phyloP scores from a whole-genome alignment of 768 basidiomycete genomes.

The Pulveroboletus sp. region DNA sequence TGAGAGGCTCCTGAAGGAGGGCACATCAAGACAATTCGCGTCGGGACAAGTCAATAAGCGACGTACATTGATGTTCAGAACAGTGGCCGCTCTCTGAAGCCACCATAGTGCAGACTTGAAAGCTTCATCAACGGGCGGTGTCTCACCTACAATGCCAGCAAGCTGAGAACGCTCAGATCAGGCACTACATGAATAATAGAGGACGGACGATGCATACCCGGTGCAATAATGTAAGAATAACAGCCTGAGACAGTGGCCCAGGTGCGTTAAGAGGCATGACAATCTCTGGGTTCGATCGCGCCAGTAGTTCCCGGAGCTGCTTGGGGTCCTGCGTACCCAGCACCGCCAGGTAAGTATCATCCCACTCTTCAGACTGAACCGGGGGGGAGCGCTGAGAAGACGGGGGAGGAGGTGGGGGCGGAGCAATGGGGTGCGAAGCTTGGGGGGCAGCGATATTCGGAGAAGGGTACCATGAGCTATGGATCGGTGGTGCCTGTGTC shows the following conservation, averaged over 20 bases:
- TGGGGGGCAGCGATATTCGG: slow-evolving; percentile 72
- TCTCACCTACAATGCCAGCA: slow-evolving; percentile 68
- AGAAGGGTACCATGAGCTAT: slow-evolving; percentile 51
- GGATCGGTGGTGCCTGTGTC: slow-evolving; percentile 28
- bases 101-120: slow-evolving; percentile 86
- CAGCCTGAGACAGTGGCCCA: slow-evolving; percentile 75
- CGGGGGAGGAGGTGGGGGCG: slow-evolving; percentile 40
- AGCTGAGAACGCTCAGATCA: slow-evolving; percentile 42
- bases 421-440: slow-evolving; percentile 72
- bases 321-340: slow-evolving; percentile 68
- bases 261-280: slow-evolving; percentile 73
- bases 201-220: slow-evolving; percentile 47
- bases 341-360: slow-evolving; percentile 74
- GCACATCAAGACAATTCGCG: neutral
- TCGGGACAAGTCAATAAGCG: neutral
- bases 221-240: slow-evolving; percentile 77
- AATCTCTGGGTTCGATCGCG: slow-evolving; percentile 70
- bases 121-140: slow-evolving; percentile 68
- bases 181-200: neutral
- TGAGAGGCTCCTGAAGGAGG: slow-evolving; percentile 61
- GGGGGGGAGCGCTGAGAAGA: slow-evolving; percentile 49
- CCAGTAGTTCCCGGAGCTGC: slow-evolving; percentile 70
- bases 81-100: slow-evolving; percentile 69
- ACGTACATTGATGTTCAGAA: slow-evolving; percentile 68
- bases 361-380: slow-evolving; percentile 72